Evolutionary conservation across 2,329 filamentous ascomycete species (phyloP), one percentile per base, ranked within the genome.

Genomic region (Ceratocystis cubensis): DNA sequence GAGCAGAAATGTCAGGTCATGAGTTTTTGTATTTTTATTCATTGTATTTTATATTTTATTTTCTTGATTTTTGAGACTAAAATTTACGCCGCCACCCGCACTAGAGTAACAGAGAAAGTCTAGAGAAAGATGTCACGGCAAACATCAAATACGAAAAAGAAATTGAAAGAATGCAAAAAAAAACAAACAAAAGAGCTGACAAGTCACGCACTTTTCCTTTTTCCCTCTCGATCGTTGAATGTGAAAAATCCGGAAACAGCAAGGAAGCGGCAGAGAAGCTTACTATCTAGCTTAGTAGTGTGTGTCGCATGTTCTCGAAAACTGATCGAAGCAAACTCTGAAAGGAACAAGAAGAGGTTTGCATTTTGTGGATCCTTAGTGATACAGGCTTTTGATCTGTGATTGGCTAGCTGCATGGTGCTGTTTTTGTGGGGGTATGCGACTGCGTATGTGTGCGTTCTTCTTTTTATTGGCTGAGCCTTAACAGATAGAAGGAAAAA

Each of bases 271-370:
- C 56, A 59, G 56, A 59, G 56, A 59, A 59, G 56, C 56, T 59
- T 37, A 37, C 56, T 10, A 33, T 59, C 28, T 41, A 59, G 56
- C 56, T 59, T 59, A 59, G 56, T 59, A 33, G 56, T 30, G 10
- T 59, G 56, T 63, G 56, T 59, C 30, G 56, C 56, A 59, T 59
- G 56, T 63, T 63, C 61, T 63, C 61, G 61, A 63, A 63, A 46
- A 50, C n/a, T 15, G 61, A 63, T 63, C 44, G 61, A 63, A 63
- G 46, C 61, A 63, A 20, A 22, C 25, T 63, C 25, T 63, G n/a
- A 45, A 50, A 63, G 61, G 61, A 63, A 63, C 46, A 50, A n/a
- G 22, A 22, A 25, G 48, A 33, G 22, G 56, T 20, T 25, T 57
- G 56, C 56, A 37, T 28, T 41, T 13, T 15, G 28, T 59, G 56